phyloP scores from a whole-genome alignment of 257 asterid species.

The Gynochthodes officinalis region DNA sequence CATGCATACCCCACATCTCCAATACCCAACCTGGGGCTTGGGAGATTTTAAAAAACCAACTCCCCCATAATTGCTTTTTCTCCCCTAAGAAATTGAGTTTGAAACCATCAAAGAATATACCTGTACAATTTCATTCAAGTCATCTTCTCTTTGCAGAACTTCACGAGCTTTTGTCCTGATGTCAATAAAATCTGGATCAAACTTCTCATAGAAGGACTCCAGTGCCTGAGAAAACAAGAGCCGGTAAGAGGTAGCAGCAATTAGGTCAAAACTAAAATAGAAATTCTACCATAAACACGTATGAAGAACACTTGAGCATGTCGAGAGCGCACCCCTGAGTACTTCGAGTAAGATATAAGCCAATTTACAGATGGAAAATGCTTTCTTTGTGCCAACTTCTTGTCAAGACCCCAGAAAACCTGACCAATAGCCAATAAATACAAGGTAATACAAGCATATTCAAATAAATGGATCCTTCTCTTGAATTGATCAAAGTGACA shows the following conservation, averaged over 20 bases:
- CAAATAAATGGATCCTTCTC: not conserved
- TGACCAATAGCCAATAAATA: slow-evolving; percentile 31
- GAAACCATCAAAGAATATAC: slow-evolving; percentile 19
- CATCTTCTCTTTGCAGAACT: slow-evolving; percentile 98
- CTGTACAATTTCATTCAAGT: slow-evolving; percentile 67
- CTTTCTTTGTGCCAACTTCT: slow-evolving; percentile 95
- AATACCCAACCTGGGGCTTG: not conserved
- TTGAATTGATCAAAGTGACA: slow-evolving; percentile 16
- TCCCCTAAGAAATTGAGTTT: too few relatives aligned
- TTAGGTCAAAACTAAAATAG: slow-evolving; percentile 10
- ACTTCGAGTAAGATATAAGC: slow-evolving; percentile 98
- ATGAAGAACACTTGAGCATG: not conserved
- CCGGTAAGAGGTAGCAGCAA: not conserved
- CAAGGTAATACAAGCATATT: slow-evolving; percentile 2
- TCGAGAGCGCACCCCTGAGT: slow-evolving; percentile 65
- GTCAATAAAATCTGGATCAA: slow-evolving; percentile 87
- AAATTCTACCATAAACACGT: not conserved
- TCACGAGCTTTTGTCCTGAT: slow-evolving; percentile 99
- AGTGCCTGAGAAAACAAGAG: slow-evolving; percentile 54
- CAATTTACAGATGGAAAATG: slow-evolving; percentile 99
- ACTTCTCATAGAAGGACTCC: slow-evolving; percentile 95
- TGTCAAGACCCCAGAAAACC: slow-evolving; percentile 99
- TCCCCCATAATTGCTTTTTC: too few relatives aligned
- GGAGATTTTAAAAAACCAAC: too few relatives aligned
- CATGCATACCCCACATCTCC: not conserved